A percentile compares a stretch with the other conserved stretches of the same genome.
Evolutionary conservation across 2,329 filamentous ascomycete species (phyloP).

Genomic region (Pseudocercospora crystallina): DNA sequence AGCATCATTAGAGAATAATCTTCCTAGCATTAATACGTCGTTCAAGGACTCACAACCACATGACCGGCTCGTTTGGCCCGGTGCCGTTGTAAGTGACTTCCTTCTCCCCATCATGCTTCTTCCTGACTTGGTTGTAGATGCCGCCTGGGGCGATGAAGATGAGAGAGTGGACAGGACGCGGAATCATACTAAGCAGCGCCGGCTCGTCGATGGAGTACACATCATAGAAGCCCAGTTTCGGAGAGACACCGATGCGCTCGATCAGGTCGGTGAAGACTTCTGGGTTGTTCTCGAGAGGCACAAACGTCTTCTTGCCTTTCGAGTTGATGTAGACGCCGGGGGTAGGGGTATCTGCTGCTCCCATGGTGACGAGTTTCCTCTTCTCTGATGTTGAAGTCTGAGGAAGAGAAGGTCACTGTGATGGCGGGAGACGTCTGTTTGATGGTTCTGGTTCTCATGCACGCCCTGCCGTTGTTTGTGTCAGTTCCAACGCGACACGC

Average conservation of each 20-base stretch:
- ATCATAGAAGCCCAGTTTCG: slow-evolving; percentile 53
- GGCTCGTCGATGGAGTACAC: slow-evolving; percentile 54
- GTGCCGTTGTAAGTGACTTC: slow-evolving; percentile 44
- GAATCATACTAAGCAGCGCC: slow-evolving; percentile 50
- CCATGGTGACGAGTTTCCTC: slow-evolving; percentile 5
- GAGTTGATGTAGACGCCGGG: slow-evolving; percentile 28
- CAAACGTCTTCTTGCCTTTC: slow-evolving; percentile 33
- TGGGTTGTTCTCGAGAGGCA: slow-evolving; percentile 55
- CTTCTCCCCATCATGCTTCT: slow-evolving; percentile 41
- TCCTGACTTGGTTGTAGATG: slow-evolving; percentile 40
- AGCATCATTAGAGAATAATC: neutral
- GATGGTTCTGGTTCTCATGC: no score
- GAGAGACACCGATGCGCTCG: slow-evolving; percentile 50
- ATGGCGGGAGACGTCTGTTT: no score
- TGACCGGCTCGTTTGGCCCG: slow-evolving; percentile 52
- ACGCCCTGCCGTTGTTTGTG: no score
- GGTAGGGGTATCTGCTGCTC: slow-evolving; percentile 19
- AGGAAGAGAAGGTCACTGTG: no score
- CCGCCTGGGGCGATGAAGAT: slow-evolving; percentile 53
- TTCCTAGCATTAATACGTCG: no score
- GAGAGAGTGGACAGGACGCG: slow-evolving; percentile 55
- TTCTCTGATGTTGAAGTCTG: no score
- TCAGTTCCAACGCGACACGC: no score
- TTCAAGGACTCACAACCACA: slow-evolving; percentile 49
- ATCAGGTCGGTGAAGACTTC: slow-evolving; percentile 53